Percentiles rank a stretch among this genome's conserved stretches.
Conservation (phyloP, 768 basidiomycete species). For the Lanmaoa rubissima region DNA sequence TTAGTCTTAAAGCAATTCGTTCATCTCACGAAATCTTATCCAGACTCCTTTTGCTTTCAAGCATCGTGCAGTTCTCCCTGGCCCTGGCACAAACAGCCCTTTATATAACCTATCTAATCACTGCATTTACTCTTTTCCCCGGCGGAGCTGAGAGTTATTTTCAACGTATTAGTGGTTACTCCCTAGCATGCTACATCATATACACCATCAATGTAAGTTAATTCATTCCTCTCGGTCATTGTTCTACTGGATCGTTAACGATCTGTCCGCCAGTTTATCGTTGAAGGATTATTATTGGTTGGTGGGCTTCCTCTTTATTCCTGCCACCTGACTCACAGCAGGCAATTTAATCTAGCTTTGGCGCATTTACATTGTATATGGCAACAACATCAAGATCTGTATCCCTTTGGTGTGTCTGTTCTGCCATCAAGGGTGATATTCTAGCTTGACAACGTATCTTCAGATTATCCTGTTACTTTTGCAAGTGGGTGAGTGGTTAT, state of each 20-base stretch:
- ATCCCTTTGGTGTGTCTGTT: conserved; percentile 17
- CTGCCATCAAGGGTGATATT: neutral
- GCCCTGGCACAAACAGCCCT: conserved; percentile 7
- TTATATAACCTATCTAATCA: neutral
- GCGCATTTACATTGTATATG: conserved; percentile 22
- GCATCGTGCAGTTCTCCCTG: conserved; percentile 17
- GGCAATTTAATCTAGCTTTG: conserved; percentile 16
- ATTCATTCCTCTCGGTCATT: neutral
- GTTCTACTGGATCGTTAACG: neutral
- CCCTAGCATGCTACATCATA: conserved; percentile 16
- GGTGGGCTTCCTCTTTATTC: neutral
- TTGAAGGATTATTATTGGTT: conserved; percentile 22
- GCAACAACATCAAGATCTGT: conserved; percentile 12
- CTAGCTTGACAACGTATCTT: neutral
- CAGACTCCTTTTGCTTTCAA: conserved; percentile 15
- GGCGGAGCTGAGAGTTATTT: conserved; percentile 1
- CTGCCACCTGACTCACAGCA: neutral
- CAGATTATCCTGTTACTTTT: conserved; percentile 14
- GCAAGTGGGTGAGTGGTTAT: conserved; percentile 15
- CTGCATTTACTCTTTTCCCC: neutral
- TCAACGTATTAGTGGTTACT: neutral
- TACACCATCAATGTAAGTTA: conserved; percentile 18
- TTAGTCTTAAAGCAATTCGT: neutral
- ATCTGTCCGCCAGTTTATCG: conserved; percentile 3
- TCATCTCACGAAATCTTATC: neutral